Percentiles rank a stretch among this genome's conserved stretches.
phyloP scores from a whole-genome alignment of 2,329 filamentous ascomycete genomes.

The Decorospora gaudefroyi region DNA sequence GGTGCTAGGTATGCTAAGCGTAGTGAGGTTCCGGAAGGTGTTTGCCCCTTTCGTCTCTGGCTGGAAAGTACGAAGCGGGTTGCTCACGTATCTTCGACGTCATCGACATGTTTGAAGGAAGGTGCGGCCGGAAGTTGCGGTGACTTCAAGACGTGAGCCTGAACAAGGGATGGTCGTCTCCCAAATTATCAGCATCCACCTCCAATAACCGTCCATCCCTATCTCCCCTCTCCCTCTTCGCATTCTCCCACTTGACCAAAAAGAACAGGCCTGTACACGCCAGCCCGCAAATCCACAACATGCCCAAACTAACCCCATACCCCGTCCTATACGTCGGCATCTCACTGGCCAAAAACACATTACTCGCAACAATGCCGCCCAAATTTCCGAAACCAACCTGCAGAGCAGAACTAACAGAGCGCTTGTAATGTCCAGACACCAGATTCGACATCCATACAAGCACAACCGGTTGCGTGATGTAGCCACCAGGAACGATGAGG shows the following conservation, averaged over 20 bases:
- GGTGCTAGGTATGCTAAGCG: too few relatives aligned
- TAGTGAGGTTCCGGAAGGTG: too few relatives aligned
- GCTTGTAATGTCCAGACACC: conserved; percentile 62
- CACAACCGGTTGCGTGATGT: conserved; percentile 59
- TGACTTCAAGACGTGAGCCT: conserved; percentile 48
- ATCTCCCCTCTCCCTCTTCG: conserved; percentile 53
- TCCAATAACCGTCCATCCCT: conserved; percentile 52
- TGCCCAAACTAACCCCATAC: conserved; percentile 55
- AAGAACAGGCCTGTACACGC: conserved; percentile 51
- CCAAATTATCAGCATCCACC: conserved; percentile 55
- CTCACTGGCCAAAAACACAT: conserved; percentile 55
- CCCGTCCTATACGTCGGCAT: conserved; percentile 55
- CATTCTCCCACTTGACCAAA: conserved; percentile 54
- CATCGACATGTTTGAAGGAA: too few relatives aligned
- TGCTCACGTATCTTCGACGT: too few relatives aligned
- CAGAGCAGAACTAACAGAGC: conserved; percentile 57
- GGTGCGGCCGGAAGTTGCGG: too few relatives aligned
- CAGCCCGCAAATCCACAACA: conserved; percentile 56
- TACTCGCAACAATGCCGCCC: conserved; percentile 57
- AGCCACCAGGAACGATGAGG: conserved; percentile 59
- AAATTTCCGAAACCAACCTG: conserved; percentile 54
- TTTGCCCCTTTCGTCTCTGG: too few relatives aligned
- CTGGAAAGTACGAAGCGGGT: too few relatives aligned
- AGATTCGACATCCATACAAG: conserved; percentile 64
- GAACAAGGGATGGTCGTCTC: conserved; percentile 58